A percentile compares a stretch with the other conserved stretches of the same genome.
Evolutionary conservation across 2,329 filamentous ascomycete species (phyloP).

Genomic region (Alternaria atra): DNA sequence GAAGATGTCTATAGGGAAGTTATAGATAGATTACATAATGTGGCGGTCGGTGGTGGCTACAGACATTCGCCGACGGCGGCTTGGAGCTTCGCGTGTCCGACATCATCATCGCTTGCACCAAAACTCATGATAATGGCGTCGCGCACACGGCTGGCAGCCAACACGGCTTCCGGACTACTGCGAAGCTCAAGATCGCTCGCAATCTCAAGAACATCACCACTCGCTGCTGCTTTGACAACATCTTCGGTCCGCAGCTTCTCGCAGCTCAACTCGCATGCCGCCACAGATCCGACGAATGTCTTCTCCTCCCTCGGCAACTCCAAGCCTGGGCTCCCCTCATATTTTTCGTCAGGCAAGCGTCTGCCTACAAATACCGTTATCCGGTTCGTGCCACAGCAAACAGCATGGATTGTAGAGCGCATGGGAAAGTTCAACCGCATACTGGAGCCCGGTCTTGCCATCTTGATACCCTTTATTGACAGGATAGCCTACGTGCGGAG

Average conservation of each 20-base stretch:
- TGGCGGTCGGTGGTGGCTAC: slow-evolving; percentile 19
- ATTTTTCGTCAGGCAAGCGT: slow-evolving; percentile 72
- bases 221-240: slow-evolving; percentile 29
- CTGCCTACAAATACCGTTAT: slow-evolving; percentile 94
- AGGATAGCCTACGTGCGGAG: slow-evolving; percentile 98
- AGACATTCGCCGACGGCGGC: slow-evolving; percentile 20
- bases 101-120: slow-evolving; percentile 28
- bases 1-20: not conserved
- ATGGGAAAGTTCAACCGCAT: slow-evolving; percentile 99
- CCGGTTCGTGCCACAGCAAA: slow-evolving; percentile 98
- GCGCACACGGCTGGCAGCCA: slow-evolving; percentile 45
- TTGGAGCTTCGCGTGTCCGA: slow-evolving; percentile 31
- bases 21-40: slow-evolving; percentile 28
- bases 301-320: slow-evolving; percentile 42
- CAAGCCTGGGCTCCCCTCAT: slow-evolving; percentile 67
- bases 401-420: slow-evolving; percentile 98
- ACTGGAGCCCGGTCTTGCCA: slow-evolving; percentile 86
- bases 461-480: slow-evolving; percentile 90
- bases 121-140: slow-evolving; percentile 48
- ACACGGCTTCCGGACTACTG: slow-evolving; percentile 39
- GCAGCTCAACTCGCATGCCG: slow-evolving; percentile 41
- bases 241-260: slow-evolving; percentile 41
- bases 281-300: slow-evolving; percentile 38
- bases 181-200: slow-evolving; percentile 31
- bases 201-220: slow-evolving; percentile 26